phyloP scores from a whole-genome alignment of 192 early-diverging fungal genomes.

The Mortierella claussenii region DNA sequence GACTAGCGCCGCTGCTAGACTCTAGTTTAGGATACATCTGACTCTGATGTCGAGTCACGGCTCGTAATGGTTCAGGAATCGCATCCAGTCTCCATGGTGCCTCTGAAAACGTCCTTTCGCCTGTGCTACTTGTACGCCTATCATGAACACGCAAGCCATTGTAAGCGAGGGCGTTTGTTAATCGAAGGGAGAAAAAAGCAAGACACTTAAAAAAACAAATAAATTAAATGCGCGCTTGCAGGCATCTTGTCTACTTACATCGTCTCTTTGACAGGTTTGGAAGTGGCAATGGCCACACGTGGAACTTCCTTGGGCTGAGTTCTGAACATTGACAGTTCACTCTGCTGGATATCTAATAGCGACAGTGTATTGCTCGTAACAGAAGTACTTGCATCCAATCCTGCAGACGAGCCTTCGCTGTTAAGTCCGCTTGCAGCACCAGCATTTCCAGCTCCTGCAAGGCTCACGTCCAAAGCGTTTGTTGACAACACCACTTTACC shows the following conservation, averaged over 20 bases:
- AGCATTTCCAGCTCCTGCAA: neutral
- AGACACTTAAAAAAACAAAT: neutral
- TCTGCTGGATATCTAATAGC: conserved; percentile 34
- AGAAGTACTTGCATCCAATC: neutral
- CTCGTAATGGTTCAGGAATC: conserved; percentile 41
- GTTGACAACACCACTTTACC: conserved; percentile 4
- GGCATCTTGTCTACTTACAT: conserved; percentile 15
- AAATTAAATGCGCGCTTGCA: neutral
- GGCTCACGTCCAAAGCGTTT: neutral
- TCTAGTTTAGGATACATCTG: conserved; percentile 44
- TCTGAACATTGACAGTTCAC: conserved; percentile 32
- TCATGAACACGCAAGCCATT: too few species aligned
- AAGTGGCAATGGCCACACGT: conserved; percentile 33
- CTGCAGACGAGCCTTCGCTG: too few species aligned
- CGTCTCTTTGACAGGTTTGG: conserved; percentile 48
- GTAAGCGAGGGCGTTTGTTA: too few species aligned
- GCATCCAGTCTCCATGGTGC: conserved; percentile 43
- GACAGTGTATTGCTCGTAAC: neutral
- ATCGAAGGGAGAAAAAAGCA: too few species aligned
- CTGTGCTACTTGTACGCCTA: conserved; percentile 16
- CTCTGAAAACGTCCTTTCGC: conserved; percentile 21
- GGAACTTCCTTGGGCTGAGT: conserved; percentile 30
- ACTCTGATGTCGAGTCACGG: conserved; percentile 39
- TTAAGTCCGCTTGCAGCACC: neutral
- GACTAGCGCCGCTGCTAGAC: conserved; percentile 3